Base-by-base conservation (phyloP, 768 basidiomycete species). In the Rhodotorula sphaerocarpa region DNA sequence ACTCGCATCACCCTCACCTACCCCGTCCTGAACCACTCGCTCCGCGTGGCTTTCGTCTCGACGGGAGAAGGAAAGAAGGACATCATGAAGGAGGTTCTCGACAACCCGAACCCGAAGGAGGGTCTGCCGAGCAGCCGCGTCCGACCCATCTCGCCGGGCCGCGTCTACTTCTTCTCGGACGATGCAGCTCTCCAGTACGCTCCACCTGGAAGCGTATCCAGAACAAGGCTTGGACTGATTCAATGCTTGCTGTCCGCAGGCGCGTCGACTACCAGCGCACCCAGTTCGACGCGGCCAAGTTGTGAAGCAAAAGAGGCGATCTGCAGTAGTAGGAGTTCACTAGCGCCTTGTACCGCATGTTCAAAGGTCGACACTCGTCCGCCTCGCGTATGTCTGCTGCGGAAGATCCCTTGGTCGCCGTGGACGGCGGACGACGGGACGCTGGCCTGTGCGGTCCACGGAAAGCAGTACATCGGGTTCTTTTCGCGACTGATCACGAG, bases 81-180 rank as follows among this genome's bases (percentile, higher is more conserved):
- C 43, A 81, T 82, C 43, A 80, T 99, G 54, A 76, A 79, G 55
- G 77, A 73, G 41, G 80, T 93, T n/a, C 76, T 97, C 59, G 92
- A 96, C 74, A 74, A 80, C 42, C 88, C 91, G 4, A 74, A 80
- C 41, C 88, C 91, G 4, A 87, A 89, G 74, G 73, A 78, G 57
- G 84, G 84, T 4, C 79, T 97, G 21, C 95, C 95, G 21, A 82
- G 88, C 23, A 85, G 89, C 16, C 80, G 84, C 52, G 90, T 99
- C 54, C 82, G 80, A 65, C 90, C 86, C 3, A 83, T 79, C 6
- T 76, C 78, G 65, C 90, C 88, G 27, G 93, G 93, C 34, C 85
- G 87, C 57, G 80, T 95, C 36, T 91, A 84, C 75, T 97, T 91
- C 92, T 97, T 97, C 76, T 84, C 87, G 41, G 91, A 96, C 76